These are phyloP conservation scores for Aspergillus pseudoterreus DNA, from an alignment of 2,329 filamentous ascomycete genomes.

Conservation along the genomic window DNA sequence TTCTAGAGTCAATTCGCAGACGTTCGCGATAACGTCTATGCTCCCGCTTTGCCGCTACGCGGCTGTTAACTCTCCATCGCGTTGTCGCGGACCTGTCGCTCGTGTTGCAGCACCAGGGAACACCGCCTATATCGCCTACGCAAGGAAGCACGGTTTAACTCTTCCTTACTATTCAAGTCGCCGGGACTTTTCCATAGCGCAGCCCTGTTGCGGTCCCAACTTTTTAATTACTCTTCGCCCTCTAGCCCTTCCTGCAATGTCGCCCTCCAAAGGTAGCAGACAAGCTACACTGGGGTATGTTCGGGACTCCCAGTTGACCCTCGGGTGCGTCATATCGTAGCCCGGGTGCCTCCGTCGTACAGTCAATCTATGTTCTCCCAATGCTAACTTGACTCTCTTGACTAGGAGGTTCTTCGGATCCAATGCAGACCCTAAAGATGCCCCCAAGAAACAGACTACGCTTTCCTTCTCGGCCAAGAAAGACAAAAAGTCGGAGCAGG, in stretches of 20 bases:
- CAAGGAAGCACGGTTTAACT: neutral
- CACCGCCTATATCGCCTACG: neutral
- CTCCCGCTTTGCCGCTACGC: conserved; percentile 6
- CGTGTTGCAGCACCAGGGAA: conserved; percentile 3
- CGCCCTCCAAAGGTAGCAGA: conserved; percentile 43
- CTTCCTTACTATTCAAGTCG: neutral
- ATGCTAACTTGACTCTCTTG: conserved; percentile 2
- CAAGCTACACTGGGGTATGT: conserved; percentile 90
- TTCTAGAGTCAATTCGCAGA: neutral
- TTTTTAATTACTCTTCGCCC: neutral
- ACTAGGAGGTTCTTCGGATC: conserved; percentile 80
- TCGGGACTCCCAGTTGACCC: conserved; percentile 66
- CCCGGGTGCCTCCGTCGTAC: neutral
- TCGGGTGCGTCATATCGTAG: conserved; percentile 56
- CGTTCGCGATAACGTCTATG: conserved; percentile 14
- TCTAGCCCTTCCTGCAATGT: conserved; percentile 8
- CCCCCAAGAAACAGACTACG: conserved; percentile 70
- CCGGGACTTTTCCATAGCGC: neutral
- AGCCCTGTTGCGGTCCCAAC: neutral
- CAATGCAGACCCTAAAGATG: conserved; percentile 53
- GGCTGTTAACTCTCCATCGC: conserved; percentile 9
- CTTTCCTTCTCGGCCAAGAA: conserved; percentile 67
- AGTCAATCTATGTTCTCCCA: neutral
- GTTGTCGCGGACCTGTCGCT: conserved; percentile 10
- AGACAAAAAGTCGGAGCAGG: conserved; percentile 30